Percentiles rank a stretch among this genome's conserved stretches.
Conservation (phyloP, 176 grass and related monocot species). For the Alloteropsis semialata region DNA sequence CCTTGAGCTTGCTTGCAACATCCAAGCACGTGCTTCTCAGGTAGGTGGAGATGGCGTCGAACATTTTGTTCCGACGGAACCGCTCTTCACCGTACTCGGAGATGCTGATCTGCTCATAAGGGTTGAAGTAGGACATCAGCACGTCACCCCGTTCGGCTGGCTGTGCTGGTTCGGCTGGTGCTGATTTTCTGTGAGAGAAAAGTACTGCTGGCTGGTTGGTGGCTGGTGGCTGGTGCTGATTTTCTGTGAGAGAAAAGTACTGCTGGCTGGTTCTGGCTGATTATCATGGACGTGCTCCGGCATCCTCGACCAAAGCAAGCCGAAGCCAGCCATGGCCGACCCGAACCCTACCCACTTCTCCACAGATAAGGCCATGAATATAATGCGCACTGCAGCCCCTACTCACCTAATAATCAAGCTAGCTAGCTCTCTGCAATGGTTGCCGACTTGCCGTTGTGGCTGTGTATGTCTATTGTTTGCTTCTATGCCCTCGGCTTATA, state of each 20-base stretch:
- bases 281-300: not conserved
- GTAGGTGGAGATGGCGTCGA: not conserved
- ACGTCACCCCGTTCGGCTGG: too few relatives aligned
- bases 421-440: not conserved
- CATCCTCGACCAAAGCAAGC: not conserved
- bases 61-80: not conserved
- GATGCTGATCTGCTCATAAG: slow-evolving; percentile 8
- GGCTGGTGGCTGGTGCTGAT: too few relatives aligned
- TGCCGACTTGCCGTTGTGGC: slow-evolving; percentile 11
- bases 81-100: not conserved
- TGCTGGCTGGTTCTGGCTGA: too few relatives aligned
- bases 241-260: too few relatives aligned
- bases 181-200: too few relatives aligned
- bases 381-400: not conserved
- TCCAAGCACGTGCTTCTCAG: not conserved
- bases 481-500: not conserved
- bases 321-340: slow-evolving; percentile 15
- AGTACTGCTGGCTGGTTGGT: too few relatives aligned
- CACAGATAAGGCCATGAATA: slow-evolving; percentile 17
- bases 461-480: not conserved
- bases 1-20: not conserved
- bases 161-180: too few relatives aligned
- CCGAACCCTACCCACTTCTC: slow-evolving; percentile 15
- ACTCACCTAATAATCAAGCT: not conserved
- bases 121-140: slow-evolving; percentile 2